Evolutionary conservation across 2,329 filamentous ascomycete species (phyloP).

Genomic region (Fusarium keratoplasticum): DNA sequence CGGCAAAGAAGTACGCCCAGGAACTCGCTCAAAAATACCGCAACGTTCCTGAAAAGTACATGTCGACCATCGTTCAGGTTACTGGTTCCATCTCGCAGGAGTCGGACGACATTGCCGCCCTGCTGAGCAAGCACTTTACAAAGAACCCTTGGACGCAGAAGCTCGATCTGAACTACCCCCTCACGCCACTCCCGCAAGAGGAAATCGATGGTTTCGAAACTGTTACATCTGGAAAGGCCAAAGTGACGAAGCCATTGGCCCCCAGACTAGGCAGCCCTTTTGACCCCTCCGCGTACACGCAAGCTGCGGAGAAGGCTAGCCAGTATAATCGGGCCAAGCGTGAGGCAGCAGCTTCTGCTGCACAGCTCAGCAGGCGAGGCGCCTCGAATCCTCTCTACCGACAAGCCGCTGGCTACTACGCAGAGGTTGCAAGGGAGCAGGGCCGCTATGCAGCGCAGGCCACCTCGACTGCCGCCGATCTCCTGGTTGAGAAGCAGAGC

Average conservation of each 20-base stretch:
- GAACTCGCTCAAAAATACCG: conserved; percentile 53
- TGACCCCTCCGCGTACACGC: conserved; percentile 36
- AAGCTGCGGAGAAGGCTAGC: conserved; percentile 45
- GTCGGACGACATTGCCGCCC: conserved; percentile 54
- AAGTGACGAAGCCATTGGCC: conserved; percentile 5
- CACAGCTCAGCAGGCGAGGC: conserved; percentile 58
- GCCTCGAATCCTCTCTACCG: conserved; percentile 80
- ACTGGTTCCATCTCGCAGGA: conserved; percentile 50
- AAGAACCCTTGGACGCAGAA: conserved; percentile 53
- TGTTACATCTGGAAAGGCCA: conserved; percentile 24
- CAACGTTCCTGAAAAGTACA: conserved; percentile 57
- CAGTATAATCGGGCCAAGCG: conserved; percentile 46
- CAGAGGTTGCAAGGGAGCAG: conserved; percentile 75
- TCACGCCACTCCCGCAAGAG: conserved; percentile 51
- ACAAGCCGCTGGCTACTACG: conserved; percentile 81
- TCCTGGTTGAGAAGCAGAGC: conserved; percentile 76
- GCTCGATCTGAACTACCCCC: conserved; percentile 53
- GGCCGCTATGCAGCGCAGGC: conserved; percentile 67
- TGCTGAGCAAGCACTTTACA: conserved; percentile 57
- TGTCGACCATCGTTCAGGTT: conserved; percentile 57
- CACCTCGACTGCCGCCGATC: conserved; percentile 76
- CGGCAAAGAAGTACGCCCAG: conserved; percentile 45
- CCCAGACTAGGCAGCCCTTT: conserved; percentile 1
- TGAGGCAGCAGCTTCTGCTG: conserved; percentile 52
- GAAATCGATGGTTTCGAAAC: conserved; percentile 47